A percentile compares a stretch with the other conserved stretches of the same genome.
Conservation (phyloP, 768 basidiomycete genomes). For the Suillus bovinus region DNA sequence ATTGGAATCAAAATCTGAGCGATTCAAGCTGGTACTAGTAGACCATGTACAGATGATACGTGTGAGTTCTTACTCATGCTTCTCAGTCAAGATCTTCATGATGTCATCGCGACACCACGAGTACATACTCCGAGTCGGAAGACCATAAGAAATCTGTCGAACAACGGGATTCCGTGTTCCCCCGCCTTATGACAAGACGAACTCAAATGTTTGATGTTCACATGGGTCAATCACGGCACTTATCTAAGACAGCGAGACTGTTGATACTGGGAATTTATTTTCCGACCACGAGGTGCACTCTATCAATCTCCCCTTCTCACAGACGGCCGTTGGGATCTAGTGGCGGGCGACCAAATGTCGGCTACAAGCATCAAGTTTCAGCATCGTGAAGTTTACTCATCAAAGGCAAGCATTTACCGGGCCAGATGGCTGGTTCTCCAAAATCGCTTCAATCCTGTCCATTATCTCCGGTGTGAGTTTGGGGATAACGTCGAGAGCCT, state of each 20-base stretch:
- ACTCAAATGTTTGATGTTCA: not conserved
- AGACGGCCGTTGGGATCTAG: constrained; percentile 22
- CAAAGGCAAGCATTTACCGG: constrained; percentile 32
- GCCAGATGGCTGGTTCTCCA: constrained; percentile 51
- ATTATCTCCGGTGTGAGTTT: constrained; percentile 69
- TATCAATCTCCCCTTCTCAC: constrained; percentile 9
- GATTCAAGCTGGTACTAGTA: no score
- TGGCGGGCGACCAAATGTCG: constrained; percentile 25
- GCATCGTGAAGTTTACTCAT: not conserved
- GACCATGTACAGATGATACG: no score
- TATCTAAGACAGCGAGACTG: not conserved
- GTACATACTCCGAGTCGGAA: no score
- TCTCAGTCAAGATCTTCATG: no score
- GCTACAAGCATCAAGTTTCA: constrained; percentile 17
- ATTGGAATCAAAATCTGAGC: no score
- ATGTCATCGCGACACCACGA: not conserved
- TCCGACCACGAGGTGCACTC: not conserved
- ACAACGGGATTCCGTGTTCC: constrained; percentile 8
- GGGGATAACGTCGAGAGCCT: constrained; percentile 69
- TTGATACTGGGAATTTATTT: not conserved
- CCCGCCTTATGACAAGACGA: not conserved
- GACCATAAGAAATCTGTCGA: not conserved
- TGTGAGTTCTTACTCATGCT: not conserved
- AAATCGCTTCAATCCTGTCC: constrained; percentile 65
- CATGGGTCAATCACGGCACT: not conserved